Evolutionary conservation across 306 rosid species (phyloP), one percentile per base, ranked within the genome.

Genomic region (Nissolia schottii): DNA sequence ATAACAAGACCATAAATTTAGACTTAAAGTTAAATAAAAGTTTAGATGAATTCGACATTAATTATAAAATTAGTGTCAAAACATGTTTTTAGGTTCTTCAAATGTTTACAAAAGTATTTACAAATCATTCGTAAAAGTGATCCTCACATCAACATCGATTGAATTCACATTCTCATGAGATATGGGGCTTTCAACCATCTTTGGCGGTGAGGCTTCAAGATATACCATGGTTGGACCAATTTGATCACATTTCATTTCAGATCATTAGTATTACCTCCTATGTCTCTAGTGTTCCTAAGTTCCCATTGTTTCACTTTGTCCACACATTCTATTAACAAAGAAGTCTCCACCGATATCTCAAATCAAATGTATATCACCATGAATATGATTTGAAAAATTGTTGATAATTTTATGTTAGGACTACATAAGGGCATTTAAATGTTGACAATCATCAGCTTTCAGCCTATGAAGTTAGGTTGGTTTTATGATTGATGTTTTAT

Each of bases 141-240:
- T n/a, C n/a, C n/a, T n/a, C n/a, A n/a, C n/a, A n/a, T n/a, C n/a
- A n/a, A n/a, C n/a, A n/a, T n/a, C n/a, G n/a, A n/a, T n/a, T n/a
- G n/a, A n/a, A n/a, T n/a, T n/a, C n/a, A n/a, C n/a, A n/a, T n/a
- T n/a, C n/a, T n/a, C n/a, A n/a, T n/a, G n/a, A n/a, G n/a, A n/a
- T n/a, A n/a, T n/a, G n/a, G n/a, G n/a, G n/a, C n/a, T n/a, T n/a
- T n/a, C n/a, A n/a, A n/a, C n/a, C n/a, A n/a, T n/a, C n/a, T n/a
- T n/a, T n/a, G n/a, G n/a, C n/a, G 18, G 63, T 66, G 73, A 79
- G 74, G 64, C 71, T 65, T 53, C 57, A 80, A 81, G 19, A 67
- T 58, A 77, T 38, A 58, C 74, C 61, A 32, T 9, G 80, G 22
- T 70, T 84, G 78, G 75, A 79, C 79, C 86, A 74, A 90, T 77